These are phyloP conservation scores for Sphaerulina vaccinii DNA, from an alignment of 2,329 filamentous ascomycete genomes.

Conservation along the genomic window DNA sequence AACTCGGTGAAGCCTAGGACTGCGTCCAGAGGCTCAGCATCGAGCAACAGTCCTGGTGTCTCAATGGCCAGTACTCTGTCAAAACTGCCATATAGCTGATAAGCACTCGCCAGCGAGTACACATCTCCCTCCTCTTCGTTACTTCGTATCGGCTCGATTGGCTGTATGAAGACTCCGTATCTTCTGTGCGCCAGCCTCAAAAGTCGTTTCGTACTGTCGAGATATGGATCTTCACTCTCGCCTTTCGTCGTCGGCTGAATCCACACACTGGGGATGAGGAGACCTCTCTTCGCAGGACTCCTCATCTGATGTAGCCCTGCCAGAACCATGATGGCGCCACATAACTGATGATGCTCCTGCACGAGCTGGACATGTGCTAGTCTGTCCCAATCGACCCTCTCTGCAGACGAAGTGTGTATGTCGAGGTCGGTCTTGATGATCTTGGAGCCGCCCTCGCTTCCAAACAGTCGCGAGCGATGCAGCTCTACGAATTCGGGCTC, in stretches of 20 bases:
- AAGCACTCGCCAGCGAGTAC: constrained; percentile 49
- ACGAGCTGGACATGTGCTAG: constrained; percentile 51
- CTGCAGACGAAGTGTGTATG: constrained; percentile 23
- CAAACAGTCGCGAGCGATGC: constrained; percentile 32
- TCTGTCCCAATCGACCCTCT: constrained; percentile 44
- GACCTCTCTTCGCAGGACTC: constrained; percentile 46
- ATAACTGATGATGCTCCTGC: constrained; percentile 47
- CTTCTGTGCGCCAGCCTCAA: constrained; percentile 47
- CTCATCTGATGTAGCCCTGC: constrained; percentile 47
- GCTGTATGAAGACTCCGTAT: constrained; percentile 47
- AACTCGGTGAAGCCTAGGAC: constrained; percentile 36
- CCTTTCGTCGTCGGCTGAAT: constrained; percentile 35
- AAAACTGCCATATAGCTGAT: constrained; percentile 43
- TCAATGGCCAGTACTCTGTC: constrained; percentile 48
- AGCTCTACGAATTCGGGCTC: constrained; percentile 19
- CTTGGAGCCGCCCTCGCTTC: constrained; percentile 22
- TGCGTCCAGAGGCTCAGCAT: constrained; percentile 48
- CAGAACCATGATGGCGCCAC: constrained; percentile 51
- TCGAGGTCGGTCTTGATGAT: constrained; percentile 33
- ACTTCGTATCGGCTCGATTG: constrained; percentile 42
- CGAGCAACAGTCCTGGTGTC: constrained; percentile 47
- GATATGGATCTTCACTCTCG: constrained; percentile 42
- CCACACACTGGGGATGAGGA: constrained; percentile 47
- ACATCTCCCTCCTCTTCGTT: constrained; percentile 21
- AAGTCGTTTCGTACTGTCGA: constrained; percentile 46